Evolutionary conservation across 2,329 filamentous ascomycete species (phyloP).

Genomic region (Lizonia empirigonia): DNA sequence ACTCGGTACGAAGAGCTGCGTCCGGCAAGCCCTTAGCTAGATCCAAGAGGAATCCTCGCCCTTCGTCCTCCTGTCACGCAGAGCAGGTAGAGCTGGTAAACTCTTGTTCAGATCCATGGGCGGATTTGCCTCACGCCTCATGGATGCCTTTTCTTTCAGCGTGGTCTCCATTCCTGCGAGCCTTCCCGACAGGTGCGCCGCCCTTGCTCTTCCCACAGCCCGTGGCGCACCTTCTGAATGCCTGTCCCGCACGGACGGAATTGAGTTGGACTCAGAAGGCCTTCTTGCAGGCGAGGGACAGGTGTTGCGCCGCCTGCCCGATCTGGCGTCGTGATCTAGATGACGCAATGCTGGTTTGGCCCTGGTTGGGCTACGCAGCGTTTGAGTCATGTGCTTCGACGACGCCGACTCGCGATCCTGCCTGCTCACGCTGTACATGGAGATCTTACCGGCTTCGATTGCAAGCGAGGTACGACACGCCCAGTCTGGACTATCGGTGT

Average conservation of each 20-base stretch:
- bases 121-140: neutral
- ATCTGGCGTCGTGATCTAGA: neutral
- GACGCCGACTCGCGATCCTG: neutral
- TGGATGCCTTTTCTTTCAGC: neutral
- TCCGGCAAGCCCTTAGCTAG: neutral
- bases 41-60: neutral
- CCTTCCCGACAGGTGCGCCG: neutral
- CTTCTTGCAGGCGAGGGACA: neutral
- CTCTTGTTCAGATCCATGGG: constrained; percentile 1
- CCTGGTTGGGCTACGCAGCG: neutral
- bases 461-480: constrained; percentile 5
- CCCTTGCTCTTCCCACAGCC: neutral
- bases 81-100: neutral
- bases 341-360: neutral
- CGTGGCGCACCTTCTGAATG: neutral
- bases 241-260: neutral
- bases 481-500: constrained; percentile 7
- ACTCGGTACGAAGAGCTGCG: too few species aligned
- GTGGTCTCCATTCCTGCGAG: neutral
- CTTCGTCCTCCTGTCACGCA: neutral
- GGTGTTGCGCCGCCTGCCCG: neutral
- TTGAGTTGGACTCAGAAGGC: neutral
- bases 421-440: neutral
- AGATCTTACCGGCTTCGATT: constrained; percentile 1
- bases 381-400: neutral